Evolutionary conservation across 2,329 filamentous ascomycete species (phyloP), one percentile per base, ranked within the genome.

Genomic region (Parascedosporium putredinis): DNA sequence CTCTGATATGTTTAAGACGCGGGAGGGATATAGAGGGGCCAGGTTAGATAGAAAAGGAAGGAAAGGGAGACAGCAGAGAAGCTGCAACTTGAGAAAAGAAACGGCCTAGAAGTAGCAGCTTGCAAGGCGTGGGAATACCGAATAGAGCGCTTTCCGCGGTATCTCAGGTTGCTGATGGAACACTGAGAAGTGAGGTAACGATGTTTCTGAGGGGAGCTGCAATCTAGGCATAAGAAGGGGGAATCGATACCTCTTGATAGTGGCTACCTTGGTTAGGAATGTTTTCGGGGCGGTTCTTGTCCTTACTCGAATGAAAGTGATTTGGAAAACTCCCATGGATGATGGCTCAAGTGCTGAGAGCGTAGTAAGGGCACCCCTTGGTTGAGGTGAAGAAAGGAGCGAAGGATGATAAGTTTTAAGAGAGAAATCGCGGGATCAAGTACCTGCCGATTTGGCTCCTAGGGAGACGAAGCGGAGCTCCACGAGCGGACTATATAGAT

Each of bases 1-100:
- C 20, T 16, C 20, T 42, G 18, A 10, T 10, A 6, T 42, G 10
- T 8, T 3, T 4, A 42, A 24, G 23, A 10, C 9, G 10, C 6
- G 12, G 12, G 20, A 23, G 23, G 23, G 24, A n/a, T 14, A 22
- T 14, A 12, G 6, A 2, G 29, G 14, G 22, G 23, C n/a, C 5
- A 16, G 6, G 9, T 16, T 38, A 40, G 18, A 23, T n/a, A 33
- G 47, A 44, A 23, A 8, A 31, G 18, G 43, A n/a, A 25, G 12
- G 43, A 45, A 29, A 45, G 43, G 4, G 18, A 12, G 43, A 44
- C 36, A 22, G 42, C 47, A 40, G 54, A 52, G 50, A 52, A 27
- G 47, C 47, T 5, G 10, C 22, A 27, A 42, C 47, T 2, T 49
- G 45, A 23, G 45, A 31, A 8, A 40, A 40, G 34, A 45, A 25